phyloP scores from a whole-genome alignment of 1,284 basidiomycete genomes.

The Malassezia brasiliensis region DNA sequence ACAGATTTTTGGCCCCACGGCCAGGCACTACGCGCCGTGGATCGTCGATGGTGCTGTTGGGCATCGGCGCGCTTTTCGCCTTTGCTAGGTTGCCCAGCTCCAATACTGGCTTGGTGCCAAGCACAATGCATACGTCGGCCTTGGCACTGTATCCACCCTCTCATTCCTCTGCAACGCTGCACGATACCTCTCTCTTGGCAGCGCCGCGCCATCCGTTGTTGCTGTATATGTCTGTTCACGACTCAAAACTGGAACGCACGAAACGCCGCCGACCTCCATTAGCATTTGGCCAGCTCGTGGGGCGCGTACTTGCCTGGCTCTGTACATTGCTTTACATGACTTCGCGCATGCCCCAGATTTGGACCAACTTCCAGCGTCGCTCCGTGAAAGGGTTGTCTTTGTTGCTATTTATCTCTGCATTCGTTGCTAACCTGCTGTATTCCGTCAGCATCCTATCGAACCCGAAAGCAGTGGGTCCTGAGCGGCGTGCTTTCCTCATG shows the following conservation, averaged over 20 bases:
- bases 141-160: too few species aligned
- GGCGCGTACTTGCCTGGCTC: slow-evolving; percentile 39
- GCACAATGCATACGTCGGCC: too few species aligned
- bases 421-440: slow-evolving; percentile 40
- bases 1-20: background rate
- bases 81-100: background rate
- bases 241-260: background rate
- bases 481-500: slow-evolving; percentile 21
- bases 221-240: background rate
- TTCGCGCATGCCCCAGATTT: slow-evolving; percentile 47
- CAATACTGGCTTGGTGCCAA: too few species aligned
- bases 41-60: slow-evolving; percentile 17
- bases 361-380: slow-evolving; percentile 36
- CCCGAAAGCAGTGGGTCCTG: slow-evolving; percentile 23
- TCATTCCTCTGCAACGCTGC: too few species aligned
- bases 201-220: slow-evolving; percentile 9
- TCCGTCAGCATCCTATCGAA: slow-evolving; percentile 33
- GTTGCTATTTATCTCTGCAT: slow-evolving; percentile 42
- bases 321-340: slow-evolving; percentile 47
- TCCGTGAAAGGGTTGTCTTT: slow-evolving; percentile 41
- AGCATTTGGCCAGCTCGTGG: slow-evolving; percentile 19
- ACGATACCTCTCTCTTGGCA: background rate
- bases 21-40: slow-evolving; percentile 16
- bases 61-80: background rate
- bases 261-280: background rate